These are phyloP conservation scores for Candida sanyiensis DNA, from an alignment of 805 yeast genomes.

Conservation along the genomic window DNA sequence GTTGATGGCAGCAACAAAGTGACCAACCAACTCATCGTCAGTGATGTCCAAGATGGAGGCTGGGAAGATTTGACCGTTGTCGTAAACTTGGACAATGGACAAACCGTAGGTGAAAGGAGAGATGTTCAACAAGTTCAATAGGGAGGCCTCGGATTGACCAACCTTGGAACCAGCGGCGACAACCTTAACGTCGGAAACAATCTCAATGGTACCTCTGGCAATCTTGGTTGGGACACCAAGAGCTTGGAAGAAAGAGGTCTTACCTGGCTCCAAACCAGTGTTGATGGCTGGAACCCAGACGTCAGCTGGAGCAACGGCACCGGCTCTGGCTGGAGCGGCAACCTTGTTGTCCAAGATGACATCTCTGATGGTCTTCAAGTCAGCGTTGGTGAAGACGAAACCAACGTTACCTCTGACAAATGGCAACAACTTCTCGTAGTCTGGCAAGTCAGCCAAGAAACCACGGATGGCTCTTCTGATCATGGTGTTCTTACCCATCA, in stretches of 20 bases:
- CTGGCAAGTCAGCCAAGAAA: conserved; percentile 90
- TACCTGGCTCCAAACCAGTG: conserved; percentile 99
- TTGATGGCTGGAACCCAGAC: conserved; percentile 98
- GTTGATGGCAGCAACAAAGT: conserved; percentile 89
- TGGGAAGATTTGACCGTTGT: conserved; percentile 98
- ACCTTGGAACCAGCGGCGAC: conserved; percentile 81
- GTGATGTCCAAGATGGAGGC: conserved; percentile 95
- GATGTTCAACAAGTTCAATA: conserved; percentile 98
- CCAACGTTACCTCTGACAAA: conserved; percentile 98
- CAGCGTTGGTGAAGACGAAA: conserved; percentile 97
- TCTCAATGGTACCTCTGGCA: conserved; percentile 99
- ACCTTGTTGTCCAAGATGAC: conserved; percentile 85
- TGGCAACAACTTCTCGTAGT: conserved; percentile 91
- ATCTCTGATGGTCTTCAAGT: conserved; percentile 90
- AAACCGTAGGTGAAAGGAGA: conserved; percentile 99
- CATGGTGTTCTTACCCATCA: conserved; percentile 99
- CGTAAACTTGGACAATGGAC: conserved; percentile 94
- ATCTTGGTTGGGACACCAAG: conserved; percentile 99
- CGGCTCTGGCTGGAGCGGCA: conserved; percentile 99
- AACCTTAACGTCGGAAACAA: conserved; percentile 94
- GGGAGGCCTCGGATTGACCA: conserved; percentile 98
- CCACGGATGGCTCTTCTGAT: conserved; percentile 99
- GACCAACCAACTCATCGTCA: conserved; percentile 89
- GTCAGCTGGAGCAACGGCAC: conserved; percentile 98
- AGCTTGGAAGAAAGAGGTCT: conserved; percentile 99